Evolutionary conservation across 768 basidiomycete species (phyloP).

Genomic region (Psilocybe azurescens): DNA sequence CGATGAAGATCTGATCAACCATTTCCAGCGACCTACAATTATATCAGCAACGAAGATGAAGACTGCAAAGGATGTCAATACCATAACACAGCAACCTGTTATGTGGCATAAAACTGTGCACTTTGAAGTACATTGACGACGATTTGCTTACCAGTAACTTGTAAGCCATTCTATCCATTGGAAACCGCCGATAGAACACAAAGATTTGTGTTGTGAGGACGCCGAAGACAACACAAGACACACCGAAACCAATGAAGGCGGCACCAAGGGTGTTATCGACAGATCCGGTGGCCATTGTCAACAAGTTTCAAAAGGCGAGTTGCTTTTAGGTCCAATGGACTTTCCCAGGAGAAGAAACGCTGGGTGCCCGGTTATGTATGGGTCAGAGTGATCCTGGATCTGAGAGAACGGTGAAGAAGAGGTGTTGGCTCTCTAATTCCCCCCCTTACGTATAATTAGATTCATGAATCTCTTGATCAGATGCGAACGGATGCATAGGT

Average conservation of each 20-base stretch:
- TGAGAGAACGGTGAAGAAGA: background rate
- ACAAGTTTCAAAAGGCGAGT: constrained; percentile 3
- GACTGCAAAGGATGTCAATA: constrained; percentile 6
- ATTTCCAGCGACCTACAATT: constrained; percentile 49
- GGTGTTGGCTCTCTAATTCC: background rate
- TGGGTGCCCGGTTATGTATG: background rate
- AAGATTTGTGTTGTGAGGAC: constrained; percentile 42
- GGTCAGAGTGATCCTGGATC: background rate
- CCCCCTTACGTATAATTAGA: background rate
- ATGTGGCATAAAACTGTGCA: background rate
- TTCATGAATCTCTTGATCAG: background rate
- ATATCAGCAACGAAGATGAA: background rate
- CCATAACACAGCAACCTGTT: constrained; percentile 36
- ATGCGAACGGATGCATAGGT: background rate
- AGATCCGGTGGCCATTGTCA: constrained; percentile 14
- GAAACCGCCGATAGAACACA: constrained; percentile 44
- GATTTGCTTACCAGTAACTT: constrained; percentile 36
- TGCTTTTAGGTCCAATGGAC: background rate
- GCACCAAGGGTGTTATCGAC: constrained; percentile 46
- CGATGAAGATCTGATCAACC: constrained; percentile 55
- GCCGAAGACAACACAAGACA: constrained; percentile 46
- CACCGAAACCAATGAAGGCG: constrained; percentile 41
- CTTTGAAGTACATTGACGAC: background rate
- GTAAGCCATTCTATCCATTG: constrained; percentile 38
- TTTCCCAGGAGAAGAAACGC: background rate